Evolutionary conservation across 192 early-diverging fungal genomes (phyloP).

Genomic region (Lobosporangium transversale): DNA sequence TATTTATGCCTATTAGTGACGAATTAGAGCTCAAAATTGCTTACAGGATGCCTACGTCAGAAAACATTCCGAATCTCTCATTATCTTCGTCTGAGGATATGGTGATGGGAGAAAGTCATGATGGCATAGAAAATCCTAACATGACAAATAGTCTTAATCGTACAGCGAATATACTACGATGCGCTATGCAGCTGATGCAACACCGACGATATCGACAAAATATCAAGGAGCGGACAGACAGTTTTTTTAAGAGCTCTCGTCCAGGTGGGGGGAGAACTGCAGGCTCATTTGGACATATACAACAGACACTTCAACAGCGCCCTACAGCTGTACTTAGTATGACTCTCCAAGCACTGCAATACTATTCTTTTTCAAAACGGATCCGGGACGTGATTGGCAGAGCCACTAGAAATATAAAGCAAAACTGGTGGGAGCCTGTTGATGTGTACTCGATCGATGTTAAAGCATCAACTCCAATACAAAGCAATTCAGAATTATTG

Average conservation of each 20-base stretch:
- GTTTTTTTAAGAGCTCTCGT: slow-evolving; percentile 48
- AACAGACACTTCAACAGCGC: slow-evolving; percentile 35
- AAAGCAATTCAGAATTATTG: neutral
- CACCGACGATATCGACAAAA: slow-evolving; percentile 36
- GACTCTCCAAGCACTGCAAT: slow-evolving; percentile 33
- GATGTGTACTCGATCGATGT: slow-evolving; percentile 28
- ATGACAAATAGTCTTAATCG: slow-evolving; percentile 5
- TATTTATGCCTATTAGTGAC: slow-evolving; percentile 41
- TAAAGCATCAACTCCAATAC: slow-evolving; percentile 1
- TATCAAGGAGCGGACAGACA: slow-evolving; percentile 42
- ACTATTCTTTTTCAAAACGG: slow-evolving; percentile 28
- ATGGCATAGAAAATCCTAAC: neutral
- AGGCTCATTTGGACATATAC: slow-evolving; percentile 43
- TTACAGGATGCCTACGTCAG: slow-evolving; percentile 8
- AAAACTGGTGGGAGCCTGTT: slow-evolving; percentile 45
- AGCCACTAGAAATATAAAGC: slow-evolving; percentile 21
- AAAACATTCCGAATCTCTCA: neutral
- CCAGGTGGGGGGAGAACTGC: slow-evolving; percentile 34
- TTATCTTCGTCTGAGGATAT: neutral
- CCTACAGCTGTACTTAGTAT: slow-evolving; percentile 26
- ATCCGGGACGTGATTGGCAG: slow-evolving; percentile 26
- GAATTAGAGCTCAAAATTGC: slow-evolving; percentile 51
- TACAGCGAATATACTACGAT: slow-evolving; percentile 26
- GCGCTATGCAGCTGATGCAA: slow-evolving; percentile 38
- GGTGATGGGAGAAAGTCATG: neutral